Percentiles rank a stretch among this genome's conserved stretches.
Evolutionary conservation across 306 rosid genomes (phyloP).

Genomic region (Psophocarpus tetragonolobus): DNA sequence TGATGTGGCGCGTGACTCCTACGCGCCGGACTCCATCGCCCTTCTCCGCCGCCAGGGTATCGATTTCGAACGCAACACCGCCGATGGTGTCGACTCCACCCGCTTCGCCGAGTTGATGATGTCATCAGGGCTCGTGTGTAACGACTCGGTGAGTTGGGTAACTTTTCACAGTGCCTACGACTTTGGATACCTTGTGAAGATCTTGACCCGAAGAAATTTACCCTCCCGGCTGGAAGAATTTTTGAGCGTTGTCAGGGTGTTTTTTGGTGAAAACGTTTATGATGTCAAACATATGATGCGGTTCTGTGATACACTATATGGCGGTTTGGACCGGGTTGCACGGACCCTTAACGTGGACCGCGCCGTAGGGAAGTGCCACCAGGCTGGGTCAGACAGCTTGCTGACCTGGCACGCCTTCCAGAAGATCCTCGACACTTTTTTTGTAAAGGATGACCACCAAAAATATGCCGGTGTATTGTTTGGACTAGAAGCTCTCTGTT

Average conservation of each 20-base stretch:
- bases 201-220: constrained; percentile 45
- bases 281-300: constrained; percentile 74
- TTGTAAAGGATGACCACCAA: constrained; percentile 55
- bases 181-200: constrained; percentile 74
- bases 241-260: constrained; percentile 31
- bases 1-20: constrained; percentile 48
- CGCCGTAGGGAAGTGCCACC: constrained; percentile 77
- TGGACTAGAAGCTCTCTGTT: constrained; percentile 51
- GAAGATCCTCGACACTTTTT: constrained; percentile 66
- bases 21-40: constrained; percentile 68
- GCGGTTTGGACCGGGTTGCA: constrained; percentile 73
- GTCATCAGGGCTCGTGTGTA: constrained; percentile 63
- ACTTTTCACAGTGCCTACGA: constrained; percentile 75
- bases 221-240: constrained; percentile 54
- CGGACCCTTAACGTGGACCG: constrained; percentile 61
- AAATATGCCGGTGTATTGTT: constrained; percentile 69
- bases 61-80: constrained; percentile 51
- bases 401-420: constrained; percentile 78
- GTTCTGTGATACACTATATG: constrained; percentile 63
- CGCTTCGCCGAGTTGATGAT: constrained; percentile 57
- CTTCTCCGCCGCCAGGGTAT: constrained; percentile 65
- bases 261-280: constrained; percentile 62
- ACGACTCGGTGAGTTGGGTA: constrained; percentile 62
- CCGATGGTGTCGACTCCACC: constrained; percentile 42
- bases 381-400: constrained; percentile 86